Conservation (phyloP, 768 basidiomycete species). For the Strobilomyces confusus region DNA sequence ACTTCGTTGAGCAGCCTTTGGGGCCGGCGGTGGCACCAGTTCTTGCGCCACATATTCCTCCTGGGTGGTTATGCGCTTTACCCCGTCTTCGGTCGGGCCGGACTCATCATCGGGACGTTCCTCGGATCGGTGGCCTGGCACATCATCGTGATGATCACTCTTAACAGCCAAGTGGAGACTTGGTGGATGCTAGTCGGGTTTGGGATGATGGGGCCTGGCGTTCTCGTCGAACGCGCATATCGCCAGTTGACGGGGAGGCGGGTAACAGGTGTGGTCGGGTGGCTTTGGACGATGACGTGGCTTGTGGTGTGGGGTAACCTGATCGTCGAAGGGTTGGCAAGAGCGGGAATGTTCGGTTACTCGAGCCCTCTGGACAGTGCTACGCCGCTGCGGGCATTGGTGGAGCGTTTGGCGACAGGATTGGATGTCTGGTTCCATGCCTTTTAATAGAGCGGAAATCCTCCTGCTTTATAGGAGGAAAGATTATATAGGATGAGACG, state of each 20-base stretch:
- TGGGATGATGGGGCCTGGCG: background rate
- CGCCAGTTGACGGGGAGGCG: background rate
- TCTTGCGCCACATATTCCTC: background rate
- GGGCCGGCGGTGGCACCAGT: constrained; percentile 4
- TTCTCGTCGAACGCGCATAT: background rate
- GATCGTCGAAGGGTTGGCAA: background rate
- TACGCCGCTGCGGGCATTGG: background rate
- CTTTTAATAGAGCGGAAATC: background rate
- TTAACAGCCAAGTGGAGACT: background rate
- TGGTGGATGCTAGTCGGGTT: background rate
- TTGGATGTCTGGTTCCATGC: background rate
- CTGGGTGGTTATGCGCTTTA: background rate
- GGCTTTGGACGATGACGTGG: background rate
- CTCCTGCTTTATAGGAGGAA: background rate
- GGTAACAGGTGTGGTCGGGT: background rate
- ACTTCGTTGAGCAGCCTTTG: background rate
- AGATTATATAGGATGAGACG: background rate
- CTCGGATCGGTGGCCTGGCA: background rate
- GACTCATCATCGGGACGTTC: background rate
- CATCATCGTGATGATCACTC: background rate
- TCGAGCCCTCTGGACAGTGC: background rate
- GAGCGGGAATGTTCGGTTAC: background rate
- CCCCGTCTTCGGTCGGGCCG: background rate
- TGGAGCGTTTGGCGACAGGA: background rate
- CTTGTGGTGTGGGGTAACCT: background rate